Base-by-base conservation (phyloP, 2,329 filamentous ascomycete species). In the Leptographium galeiforme region DNA sequence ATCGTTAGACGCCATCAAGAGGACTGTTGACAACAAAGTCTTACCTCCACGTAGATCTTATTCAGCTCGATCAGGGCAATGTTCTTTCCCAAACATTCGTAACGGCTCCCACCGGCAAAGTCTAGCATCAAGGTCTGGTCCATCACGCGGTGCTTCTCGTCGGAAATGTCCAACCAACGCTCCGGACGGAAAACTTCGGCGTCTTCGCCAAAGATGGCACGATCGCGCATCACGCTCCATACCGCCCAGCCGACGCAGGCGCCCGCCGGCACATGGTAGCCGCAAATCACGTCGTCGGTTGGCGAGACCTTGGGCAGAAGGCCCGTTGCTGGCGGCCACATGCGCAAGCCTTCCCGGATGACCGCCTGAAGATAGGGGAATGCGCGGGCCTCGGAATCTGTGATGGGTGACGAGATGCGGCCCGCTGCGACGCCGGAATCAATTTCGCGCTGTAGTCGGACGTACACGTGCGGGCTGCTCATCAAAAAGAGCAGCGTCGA, bases 341-440 rank as follows among this genome's bases (percentile, higher is more conserved):
- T 66, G 0, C 76, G 67, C 18, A 77, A 61, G 0, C 68, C 70
- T 58, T 78, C 76, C 50, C 70, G 70, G 41, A 78, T 69, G 6
- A 72, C 70, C 0, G 75, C 75, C 56, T 74, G 70, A 8, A 79
- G 65, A 55, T 76, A 78, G 0, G 69, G 67, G 7, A 77, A 63
- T 4, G 59, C 58, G 16, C 66, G 64, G 0, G 67, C 67, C 57
- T 74, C 67, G 2, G 63, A 60, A 41, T 71, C 65, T 11, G 59
- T 61, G 52, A 67, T 61, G 43, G 63, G 63, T 13, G 69, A 68
- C 1, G 61, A 61, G 38, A 64, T 53, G n/a, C 54, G 52, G 45
- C 61, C 60, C 54, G 61, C 34, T 18, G 46, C 40, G 8, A 66
- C 4, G 63, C 68, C 52, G 52, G 57, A 45, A 68, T 64, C 55